Evolutionary conservation across 140 eudicot genomes (phyloP).

Genomic region (Oenanthe javanica): DNA sequence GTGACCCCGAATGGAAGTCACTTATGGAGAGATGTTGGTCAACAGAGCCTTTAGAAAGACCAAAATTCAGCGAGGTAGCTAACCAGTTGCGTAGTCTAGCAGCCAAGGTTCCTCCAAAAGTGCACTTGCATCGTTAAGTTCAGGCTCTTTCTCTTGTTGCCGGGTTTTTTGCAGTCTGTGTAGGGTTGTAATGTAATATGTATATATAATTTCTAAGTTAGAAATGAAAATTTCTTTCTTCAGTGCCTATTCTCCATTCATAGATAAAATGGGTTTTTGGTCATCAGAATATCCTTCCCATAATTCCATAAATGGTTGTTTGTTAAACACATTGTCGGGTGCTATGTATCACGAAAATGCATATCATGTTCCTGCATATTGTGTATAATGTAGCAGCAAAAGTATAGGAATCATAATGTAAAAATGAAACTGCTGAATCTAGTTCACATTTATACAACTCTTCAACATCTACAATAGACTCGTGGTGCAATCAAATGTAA

Average conservation of each 20-base stretch:
- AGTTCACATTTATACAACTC: not conserved
- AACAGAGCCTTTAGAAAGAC: conserved; percentile 80
- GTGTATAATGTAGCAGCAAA: too few species aligned
- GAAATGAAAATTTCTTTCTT: not conserved
- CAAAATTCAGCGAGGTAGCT: conserved; percentile 72
- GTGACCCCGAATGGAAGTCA: conserved; percentile 76
- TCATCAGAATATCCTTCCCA: not conserved
- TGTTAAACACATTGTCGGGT: too few species aligned
- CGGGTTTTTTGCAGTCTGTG: not conserved
- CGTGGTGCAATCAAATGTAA: not conserved
- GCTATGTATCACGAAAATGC: not conserved
- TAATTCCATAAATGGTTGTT: not conserved
- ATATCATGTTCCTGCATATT: not conserved
- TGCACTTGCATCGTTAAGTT: conserved; percentile 18
- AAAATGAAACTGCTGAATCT: not conserved
- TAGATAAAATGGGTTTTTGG: not conserved
- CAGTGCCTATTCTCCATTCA: not conserved
- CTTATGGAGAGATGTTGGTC: conserved; percentile 97
- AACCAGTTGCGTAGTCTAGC: conserved; percentile 62
- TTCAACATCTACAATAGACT: not conserved
- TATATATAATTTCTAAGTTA: not conserved
- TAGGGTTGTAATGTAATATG: not conserved
- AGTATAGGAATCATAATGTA: too few species aligned
- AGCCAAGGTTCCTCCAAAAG: conserved; percentile 61
- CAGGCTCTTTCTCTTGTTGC: not conserved